Evolutionary conservation across 371 early-diverging fungal species (phyloP).

Genomic region (Dichotomocladium elegans): DNA sequence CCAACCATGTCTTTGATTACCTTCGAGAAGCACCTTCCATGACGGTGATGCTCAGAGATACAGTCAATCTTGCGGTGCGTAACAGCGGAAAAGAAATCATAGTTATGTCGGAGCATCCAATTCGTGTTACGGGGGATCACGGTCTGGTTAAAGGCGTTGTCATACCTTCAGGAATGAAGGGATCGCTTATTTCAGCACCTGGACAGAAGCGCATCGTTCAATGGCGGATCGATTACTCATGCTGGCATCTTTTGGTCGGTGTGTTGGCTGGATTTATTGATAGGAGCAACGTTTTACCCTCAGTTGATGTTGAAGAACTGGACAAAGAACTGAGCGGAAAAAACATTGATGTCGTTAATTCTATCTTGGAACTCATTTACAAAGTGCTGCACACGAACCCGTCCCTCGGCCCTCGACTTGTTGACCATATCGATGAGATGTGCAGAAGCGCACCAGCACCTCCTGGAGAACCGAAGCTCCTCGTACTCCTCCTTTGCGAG

Average conservation of each 20-base stretch:
- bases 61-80: slow-evolving; percentile 3
- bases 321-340: slow-evolving; percentile 14
- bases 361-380: slow-evolving; percentile 26
- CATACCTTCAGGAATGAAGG: slow-evolving; percentile 17
- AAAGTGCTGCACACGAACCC: slow-evolving; percentile 18
- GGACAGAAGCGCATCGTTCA: slow-evolving; percentile 18
- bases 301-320: slow-evolving; percentile 16
- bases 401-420: slow-evolving; percentile 13
- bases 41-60: slow-evolving; percentile 16
- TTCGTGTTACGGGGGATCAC: slow-evolving; percentile 12
- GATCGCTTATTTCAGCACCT: slow-evolving; percentile 11
- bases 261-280: slow-evolving; percentile 20
- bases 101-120: slow-evolving; percentile 5
- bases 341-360: slow-evolving; percentile 15
- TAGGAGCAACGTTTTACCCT: not conserved
- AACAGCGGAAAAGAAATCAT: slow-evolving; percentile 6
- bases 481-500: slow-evolving; percentile 26
- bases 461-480: slow-evolving; percentile 7
- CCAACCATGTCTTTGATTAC: slow-evolving; percentile 24
- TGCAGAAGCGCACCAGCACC: not conserved
- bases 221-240: slow-evolving; percentile 20
- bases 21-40: slow-evolving; percentile 16
- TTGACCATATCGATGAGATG: slow-evolving; percentile 24
- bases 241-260: slow-evolving; percentile 31
- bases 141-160: slow-evolving; percentile 6